A percentile compares a stretch with the other conserved stretches of the same genome.
Conservation (phyloP, 257 asterid genomes). For the Capsicum chinense region DNA sequence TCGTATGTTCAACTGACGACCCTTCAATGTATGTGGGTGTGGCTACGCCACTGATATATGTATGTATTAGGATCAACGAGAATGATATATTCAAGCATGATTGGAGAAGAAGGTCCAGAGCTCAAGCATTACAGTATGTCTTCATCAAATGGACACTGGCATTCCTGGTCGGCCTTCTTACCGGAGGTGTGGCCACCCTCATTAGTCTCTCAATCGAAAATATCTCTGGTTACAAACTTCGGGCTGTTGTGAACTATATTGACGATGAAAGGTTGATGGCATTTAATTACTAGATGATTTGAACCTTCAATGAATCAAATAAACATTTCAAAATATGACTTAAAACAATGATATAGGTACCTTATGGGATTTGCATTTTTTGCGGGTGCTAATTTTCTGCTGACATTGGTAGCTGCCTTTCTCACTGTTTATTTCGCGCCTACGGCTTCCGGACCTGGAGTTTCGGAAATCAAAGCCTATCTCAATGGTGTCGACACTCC, state of each 20-base stretch:
- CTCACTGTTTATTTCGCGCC: conserved; percentile 86
- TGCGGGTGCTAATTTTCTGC: conserved; percentile 58
- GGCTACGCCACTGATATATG: background rate
- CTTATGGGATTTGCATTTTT: conserved; percentile 61
- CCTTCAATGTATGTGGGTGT: too few relatives aligned
- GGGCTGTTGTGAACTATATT: conserved; percentile 59
- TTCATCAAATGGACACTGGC: conserved; percentile 82
- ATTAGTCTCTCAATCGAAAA: conserved; percentile 87
- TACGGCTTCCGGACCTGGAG: conserved; percentile 95
- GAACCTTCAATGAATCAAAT: conserved; percentile 2
- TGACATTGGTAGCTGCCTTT: conserved; percentile 67
- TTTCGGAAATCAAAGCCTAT: conserved; percentile 92
- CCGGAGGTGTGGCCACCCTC: conserved; percentile 78
- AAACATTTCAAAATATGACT: background rate
- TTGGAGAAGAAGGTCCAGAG: conserved; percentile 86
- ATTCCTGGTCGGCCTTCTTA: conserved; percentile 81
- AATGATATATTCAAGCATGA: conserved; percentile 94
- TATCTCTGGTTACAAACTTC: conserved; percentile 84
- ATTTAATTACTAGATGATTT: background rate
- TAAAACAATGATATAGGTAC: conserved; percentile 52
- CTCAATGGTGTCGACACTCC: conserved; percentile 94
- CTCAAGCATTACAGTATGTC: conserved; percentile 69
- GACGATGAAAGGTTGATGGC: conserved; percentile 58
- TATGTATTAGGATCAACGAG: conserved; percentile 67
- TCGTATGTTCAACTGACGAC: too few relatives aligned